A percentile compares a stretch with the other conserved stretches of the same genome.
phyloP scores from a whole-genome alignment of 2,329 filamentous ascomycete species.

The Falciphora oryzae region DNA sequence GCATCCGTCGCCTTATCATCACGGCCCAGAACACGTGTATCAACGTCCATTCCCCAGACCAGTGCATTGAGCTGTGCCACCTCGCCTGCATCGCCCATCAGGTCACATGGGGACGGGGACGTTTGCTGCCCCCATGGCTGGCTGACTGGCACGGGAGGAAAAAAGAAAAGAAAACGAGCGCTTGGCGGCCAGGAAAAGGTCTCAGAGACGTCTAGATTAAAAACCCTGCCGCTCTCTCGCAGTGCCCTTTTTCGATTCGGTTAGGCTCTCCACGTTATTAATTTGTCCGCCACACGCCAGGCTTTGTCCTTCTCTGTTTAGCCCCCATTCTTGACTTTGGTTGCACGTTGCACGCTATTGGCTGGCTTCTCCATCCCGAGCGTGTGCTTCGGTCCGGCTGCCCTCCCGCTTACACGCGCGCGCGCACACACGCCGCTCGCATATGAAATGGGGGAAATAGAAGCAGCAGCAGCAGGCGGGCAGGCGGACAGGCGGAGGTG shows the following conservation, averaged over 20 bases:
- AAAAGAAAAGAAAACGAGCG: background rate
- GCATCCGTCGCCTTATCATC: background rate
- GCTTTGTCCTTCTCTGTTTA: too few relatives aligned
- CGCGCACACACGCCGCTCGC: background rate
- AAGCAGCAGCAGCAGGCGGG: background rate
- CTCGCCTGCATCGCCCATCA: background rate
- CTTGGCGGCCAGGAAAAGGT: background rate
- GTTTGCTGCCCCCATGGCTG: background rate
- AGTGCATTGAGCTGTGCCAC: background rate
- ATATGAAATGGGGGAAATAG: background rate
- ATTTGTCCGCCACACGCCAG: background rate
- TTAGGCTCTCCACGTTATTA: background rate
- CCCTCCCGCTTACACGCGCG: background rate
- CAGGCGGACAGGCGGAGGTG: background rate
- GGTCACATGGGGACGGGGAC: background rate
- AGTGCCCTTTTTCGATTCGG: background rate
- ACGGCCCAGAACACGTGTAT: background rate
- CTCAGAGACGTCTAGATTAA: background rate
- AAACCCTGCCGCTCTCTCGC: background rate
- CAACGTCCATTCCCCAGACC: background rate
- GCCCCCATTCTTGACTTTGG: background rate
- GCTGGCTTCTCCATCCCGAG: background rate
- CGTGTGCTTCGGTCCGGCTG: background rate
- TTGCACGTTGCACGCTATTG: background rate
- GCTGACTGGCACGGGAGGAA: background rate